Evolutionary conservation across 1,284 basidiomycete species (phyloP).

Genomic region (Ustilago sp.): DNA sequence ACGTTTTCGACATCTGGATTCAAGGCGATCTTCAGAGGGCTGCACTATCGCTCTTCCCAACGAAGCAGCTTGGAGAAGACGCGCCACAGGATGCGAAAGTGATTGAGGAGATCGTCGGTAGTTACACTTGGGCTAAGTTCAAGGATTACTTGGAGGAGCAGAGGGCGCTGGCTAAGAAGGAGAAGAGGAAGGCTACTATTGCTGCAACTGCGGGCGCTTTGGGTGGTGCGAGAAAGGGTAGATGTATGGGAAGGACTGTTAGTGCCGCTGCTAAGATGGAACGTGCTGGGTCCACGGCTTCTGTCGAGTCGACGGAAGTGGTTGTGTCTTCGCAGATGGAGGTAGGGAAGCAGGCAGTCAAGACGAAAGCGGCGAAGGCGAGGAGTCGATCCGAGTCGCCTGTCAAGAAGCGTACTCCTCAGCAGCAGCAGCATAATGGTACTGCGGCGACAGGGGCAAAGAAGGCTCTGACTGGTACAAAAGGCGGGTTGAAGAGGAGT

Average conservation of each 20-base stretch:
- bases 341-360: constrained; percentile 14
- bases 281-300: constrained; percentile 13
- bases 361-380: constrained; percentile 20
- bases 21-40: constrained; percentile 83
- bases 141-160: constrained; percentile 44
- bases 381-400: constrained; percentile 41
- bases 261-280: constrained; percentile 48
- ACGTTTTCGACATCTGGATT: constrained; percentile 90
- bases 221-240: constrained; percentile 28
- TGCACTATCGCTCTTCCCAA: constrained; percentile 58
- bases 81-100: constrained; percentile 15
- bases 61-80: constrained; percentile 23
- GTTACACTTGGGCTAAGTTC: constrained; percentile 40
- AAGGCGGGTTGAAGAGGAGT: constrained; percentile 32
- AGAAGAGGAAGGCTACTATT: constrained; percentile 29
- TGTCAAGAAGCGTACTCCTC: constrained; percentile 27
- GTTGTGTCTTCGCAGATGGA: constrained; percentile 11
- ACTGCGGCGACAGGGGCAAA: constrained; percentile 5
- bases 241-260: constrained; percentile 26
- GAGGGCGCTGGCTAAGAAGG: constrained; percentile 41
- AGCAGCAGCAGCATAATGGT: not conserved
- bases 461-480: not conserved
- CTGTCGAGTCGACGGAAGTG: constrained; percentile 11
- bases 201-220: constrained; percentile 14
- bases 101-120: constrained; percentile 38